Percentiles rank a stretch among this genome's conserved stretches.
Conservation (phyloP, 768 basidiomycete genomes). For the Basidioascus undulatus region DNA sequence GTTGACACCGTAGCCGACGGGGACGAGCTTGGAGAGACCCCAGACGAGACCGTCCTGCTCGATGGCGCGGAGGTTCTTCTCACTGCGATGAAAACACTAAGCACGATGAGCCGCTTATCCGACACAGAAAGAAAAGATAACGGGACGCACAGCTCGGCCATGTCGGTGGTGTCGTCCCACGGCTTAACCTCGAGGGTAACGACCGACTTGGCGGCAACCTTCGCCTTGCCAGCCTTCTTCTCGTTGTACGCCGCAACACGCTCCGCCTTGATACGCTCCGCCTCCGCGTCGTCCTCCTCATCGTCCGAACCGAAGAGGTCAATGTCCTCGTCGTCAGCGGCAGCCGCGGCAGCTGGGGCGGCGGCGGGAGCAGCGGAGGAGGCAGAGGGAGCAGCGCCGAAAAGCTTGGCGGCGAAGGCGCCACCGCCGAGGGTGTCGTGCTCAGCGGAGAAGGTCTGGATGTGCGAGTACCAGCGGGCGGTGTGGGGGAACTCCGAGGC, state of each 20-base stretch:
- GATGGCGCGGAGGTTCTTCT: slow-evolving; percentile 59
- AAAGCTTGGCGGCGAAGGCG: slow-evolving; percentile 51
- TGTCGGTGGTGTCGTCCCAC: slow-evolving; percentile 98
- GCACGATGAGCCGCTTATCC: too few relatives aligned
- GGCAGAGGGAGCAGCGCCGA: slow-evolving; percentile 25
- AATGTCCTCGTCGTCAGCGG: slow-evolving; percentile 48
- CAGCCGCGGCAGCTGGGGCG: slow-evolving; percentile 20
- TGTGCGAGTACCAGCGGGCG: slow-evolving; percentile 84
- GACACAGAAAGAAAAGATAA: too few relatives aligned
- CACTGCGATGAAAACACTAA: too few relatives aligned
- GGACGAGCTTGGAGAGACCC: slow-evolving; percentile 79
- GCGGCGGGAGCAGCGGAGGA: slow-evolving; percentile 25
- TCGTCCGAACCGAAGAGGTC: slow-evolving; percentile 75
- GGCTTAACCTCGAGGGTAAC: slow-evolving; percentile 97
- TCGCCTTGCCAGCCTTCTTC: slow-evolving; percentile 78
- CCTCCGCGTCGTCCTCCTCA: slow-evolving; percentile 60
- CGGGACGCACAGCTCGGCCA: slow-evolving; percentile 61
- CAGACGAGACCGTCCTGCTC: slow-evolving; percentile 78
- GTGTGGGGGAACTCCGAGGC: slow-evolving; percentile 43
- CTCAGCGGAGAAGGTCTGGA: slow-evolving; percentile 61
- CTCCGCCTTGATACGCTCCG: slow-evolving; percentile 67
- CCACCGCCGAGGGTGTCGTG: slow-evolving; percentile 58
- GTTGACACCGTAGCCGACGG: slow-evolving; percentile 78
- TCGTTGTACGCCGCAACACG: slow-evolving; percentile 80
- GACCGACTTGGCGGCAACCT: slow-evolving; percentile 81